Conservation (phyloP, 768 basidiomycete genomes). For the Gautieria morchelliformis region DNA sequence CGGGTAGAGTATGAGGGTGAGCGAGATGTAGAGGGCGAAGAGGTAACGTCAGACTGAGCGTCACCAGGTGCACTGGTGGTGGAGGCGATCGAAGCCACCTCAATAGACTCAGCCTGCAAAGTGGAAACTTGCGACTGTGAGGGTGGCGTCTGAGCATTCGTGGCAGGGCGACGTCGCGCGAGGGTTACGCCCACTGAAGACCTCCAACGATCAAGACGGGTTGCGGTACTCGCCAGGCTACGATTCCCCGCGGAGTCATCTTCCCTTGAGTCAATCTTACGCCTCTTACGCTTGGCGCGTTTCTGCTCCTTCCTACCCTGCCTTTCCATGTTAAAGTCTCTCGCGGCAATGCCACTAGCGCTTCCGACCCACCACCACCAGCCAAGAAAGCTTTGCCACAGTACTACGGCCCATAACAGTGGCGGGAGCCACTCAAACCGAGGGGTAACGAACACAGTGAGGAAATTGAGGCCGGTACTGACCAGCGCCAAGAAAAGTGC, state of each 20-base stretch:
- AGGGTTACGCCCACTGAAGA: background rate
- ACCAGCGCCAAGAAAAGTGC: slow-evolving; percentile 75
- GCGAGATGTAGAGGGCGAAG: slow-evolving; percentile 22
- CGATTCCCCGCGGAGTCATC: background rate
- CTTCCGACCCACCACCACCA: slow-evolving; percentile 99
- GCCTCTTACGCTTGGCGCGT: slow-evolving; percentile 4
- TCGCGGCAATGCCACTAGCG: slow-evolving; percentile 66
- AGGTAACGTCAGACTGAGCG: slow-evolving; percentile 5
- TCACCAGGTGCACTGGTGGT: background rate
- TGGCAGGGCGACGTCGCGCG: slow-evolving; percentile 7
- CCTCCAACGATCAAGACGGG: slow-evolving; percentile 12
- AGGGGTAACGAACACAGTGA: slow-evolving; percentile 76
- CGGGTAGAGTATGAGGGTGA: slow-evolving; percentile 22
- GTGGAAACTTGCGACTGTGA: background rate
- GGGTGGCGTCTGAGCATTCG: slow-evolving; percentile 9
- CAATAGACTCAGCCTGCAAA: slow-evolving; percentile 1
- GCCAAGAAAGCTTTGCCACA: slow-evolving; percentile 95
- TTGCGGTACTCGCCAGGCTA: background rate
- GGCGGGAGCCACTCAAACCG: slow-evolving; percentile 88
- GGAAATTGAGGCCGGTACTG: slow-evolving; percentile 78
- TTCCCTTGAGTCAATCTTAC: slow-evolving; percentile 10
- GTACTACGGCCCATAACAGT: slow-evolving; percentile 80
- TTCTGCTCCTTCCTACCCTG: slow-evolving; percentile 26
- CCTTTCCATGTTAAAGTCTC: slow-evolving; percentile 54
- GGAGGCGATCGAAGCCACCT: background rate